These are phyloP conservation scores for Sherardia arvensis DNA, from an alignment of 257 asterid species.

Conservation along the genomic window DNA sequence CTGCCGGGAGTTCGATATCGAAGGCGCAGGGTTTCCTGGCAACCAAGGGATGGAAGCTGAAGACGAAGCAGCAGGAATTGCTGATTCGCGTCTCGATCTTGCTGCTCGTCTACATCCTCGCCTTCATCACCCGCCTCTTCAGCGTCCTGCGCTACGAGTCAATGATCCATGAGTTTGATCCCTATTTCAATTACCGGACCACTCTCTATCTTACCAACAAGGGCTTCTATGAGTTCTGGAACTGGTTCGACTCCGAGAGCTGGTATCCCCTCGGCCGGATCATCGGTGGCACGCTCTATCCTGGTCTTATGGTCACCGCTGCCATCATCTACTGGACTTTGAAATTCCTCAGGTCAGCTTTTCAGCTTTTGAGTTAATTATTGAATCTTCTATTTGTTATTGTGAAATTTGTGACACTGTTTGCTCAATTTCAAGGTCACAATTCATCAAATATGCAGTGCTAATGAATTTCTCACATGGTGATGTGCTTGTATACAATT, in stretches of 20 bases:
- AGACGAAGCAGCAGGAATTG: conserved; percentile 95
- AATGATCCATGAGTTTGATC: conserved; percentile 99
- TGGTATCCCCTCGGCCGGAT: conserved; percentile 98
- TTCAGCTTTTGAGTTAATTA: not conserved
- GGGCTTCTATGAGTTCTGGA: conserved; percentile 92
- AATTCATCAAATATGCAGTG: not conserved
- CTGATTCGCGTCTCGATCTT: conserved; percentile 77
- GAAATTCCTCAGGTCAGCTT: conserved; percentile 57
- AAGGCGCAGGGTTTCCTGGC: conserved; percentile 19
- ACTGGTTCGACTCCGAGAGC: conserved; percentile 97
- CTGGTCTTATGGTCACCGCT: conserved; percentile 99
- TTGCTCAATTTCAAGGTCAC: not conserved
- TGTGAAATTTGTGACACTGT: not conserved
- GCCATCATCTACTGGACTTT: conserved; percentile 84
- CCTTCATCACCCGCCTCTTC: conserved; percentile 79
- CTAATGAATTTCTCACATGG: not conserved
- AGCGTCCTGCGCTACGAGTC: conserved; percentile 96
- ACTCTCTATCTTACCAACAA: conserved; percentile 71
- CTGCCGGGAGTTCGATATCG: conserved; percentile 10
- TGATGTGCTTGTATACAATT: not conserved
- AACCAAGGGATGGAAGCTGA: conserved; percentile 58
- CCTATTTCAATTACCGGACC: conserved; percentile 92
- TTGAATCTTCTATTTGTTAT: not conserved
- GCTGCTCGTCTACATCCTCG: conserved; percentile 64
- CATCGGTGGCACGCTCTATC: conserved; percentile 90